phyloP scores from a whole-genome alignment of 2,329 filamentous ascomycete species.

The Purpureocillium takamizusanense region DNA sequence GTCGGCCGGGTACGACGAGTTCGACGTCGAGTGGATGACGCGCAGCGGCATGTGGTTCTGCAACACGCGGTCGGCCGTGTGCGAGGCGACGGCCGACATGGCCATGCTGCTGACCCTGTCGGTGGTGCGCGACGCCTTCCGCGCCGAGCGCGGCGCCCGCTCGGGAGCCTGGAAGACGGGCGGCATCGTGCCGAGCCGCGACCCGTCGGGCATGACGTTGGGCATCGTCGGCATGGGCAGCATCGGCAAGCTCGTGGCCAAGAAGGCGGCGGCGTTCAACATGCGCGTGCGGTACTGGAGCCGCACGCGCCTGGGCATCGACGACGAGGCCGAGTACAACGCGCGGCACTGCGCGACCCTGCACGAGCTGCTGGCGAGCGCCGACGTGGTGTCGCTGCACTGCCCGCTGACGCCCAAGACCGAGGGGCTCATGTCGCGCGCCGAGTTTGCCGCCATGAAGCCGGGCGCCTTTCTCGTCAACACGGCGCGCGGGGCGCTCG shows the following conservation, averaged over 20 bases:
- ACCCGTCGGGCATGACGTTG: conserved; percentile 33
- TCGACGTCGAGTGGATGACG: conserved; percentile 33
- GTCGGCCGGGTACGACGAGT: conserved; percentile 38
- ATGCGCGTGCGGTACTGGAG: conserved; percentile 35
- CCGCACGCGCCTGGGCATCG: conserved; percentile 21
- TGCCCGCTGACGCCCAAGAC: conserved; percentile 32
- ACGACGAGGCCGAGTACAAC: conserved; percentile 23
- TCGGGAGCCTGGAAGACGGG: conserved; percentile 27
- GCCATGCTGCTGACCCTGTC: conserved; percentile 25
- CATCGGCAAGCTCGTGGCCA: conserved; percentile 35
- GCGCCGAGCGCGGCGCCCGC: conserved; percentile 25
- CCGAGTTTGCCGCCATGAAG: conserved; percentile 37
- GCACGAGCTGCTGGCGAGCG: conserved; percentile 26
- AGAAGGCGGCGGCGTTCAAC: conserved; percentile 29
- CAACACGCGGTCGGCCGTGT: conserved; percentile 42
- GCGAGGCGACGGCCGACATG: conserved; percentile 43
- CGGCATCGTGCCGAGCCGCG: conserved; percentile 22
- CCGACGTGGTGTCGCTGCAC: conserved; percentile 31
- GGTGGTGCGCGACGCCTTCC: conserved; percentile 33
- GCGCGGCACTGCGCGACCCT: conserved; percentile 27
- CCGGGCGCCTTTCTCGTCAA: conserved; percentile 38
- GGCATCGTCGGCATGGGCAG: conserved; percentile 39
- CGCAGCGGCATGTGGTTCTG: conserved; percentile 39
- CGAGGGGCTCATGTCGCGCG: conserved; percentile 24
- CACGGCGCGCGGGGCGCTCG: conserved; percentile 38